A percentile compares a stretch with the other conserved stretches of the same genome.
These are phyloP conservation scores for Cutaneotrichosporon sp. DNA, from an alignment of 1,284 basidiomycete species.

Conservation along the genomic window DNA sequence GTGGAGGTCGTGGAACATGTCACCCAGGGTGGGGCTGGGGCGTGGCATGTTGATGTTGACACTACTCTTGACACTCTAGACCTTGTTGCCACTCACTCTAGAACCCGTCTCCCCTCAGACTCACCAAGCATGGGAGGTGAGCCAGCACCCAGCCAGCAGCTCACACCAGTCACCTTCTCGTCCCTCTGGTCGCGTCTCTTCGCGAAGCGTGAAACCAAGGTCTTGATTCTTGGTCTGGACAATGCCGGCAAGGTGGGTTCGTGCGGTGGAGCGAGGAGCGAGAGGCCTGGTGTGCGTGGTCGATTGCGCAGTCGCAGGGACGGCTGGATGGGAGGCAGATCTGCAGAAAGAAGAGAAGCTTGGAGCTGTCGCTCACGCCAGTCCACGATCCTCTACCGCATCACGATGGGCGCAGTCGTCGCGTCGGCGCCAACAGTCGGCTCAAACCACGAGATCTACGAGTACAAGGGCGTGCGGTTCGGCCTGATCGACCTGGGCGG, in stretches of 20 bases:
- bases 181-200: conserved; percentile 56
- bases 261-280: not conserved
- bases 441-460: conserved; percentile 55
- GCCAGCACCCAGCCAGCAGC: conserved; percentile 6
- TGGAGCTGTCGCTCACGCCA: conserved; percentile 14
- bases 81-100: not conserved
- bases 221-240: conserved; percentile 55
- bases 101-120: not conserved
- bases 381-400: conserved; percentile 58
- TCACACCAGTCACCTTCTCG: conserved; percentile 48
- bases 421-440: conserved; percentile 58
- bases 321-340: too few relatives aligned
- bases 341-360: not conserved
- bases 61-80: not conserved
- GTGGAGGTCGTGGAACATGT: not conserved
- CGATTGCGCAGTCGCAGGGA: not conserved
- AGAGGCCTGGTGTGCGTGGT: too few relatives aligned
- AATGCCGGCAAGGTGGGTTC: conserved; percentile 56
- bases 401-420: conserved; percentile 58
- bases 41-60: not conserved
- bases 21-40: not conserved
- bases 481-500: conserved; percentile 57
- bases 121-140: conserved; percentile 34
- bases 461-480: conserved; percentile 58
- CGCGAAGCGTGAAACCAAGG: conserved; percentile 56